Evolutionary conservation across 2,329 filamentous ascomycete species (phyloP), one percentile per base, ranked within the genome.

Genomic region (Exophiala spinifera): DNA sequence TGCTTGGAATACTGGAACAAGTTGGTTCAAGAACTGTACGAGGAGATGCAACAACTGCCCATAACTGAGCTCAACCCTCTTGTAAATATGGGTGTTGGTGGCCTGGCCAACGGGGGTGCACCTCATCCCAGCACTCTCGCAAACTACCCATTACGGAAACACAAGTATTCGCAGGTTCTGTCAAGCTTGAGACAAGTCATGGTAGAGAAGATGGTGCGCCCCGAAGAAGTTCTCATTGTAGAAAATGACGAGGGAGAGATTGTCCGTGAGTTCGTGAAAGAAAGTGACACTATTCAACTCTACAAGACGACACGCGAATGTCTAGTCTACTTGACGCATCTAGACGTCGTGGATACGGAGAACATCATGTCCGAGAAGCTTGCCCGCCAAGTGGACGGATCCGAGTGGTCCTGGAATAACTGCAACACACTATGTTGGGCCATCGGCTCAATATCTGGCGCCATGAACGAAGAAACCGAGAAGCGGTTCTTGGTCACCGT

Each of bases 381-480:
- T 49, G 86, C 91, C 28, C 87, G 91, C 63, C 94, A 99, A 73
- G 94, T 99, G 11, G 94, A 99, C 69, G 91, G 91, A 19, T 81
- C 83, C 1, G 95, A 99, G 73, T 99, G 94, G 94, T 99, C 95
- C 5, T 99, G 94, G 94, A 89, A 91, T 61, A 99, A 99, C 76
- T 99, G 94, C 84, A 99, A 99, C 75, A 96, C 95, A 4, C 84
- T 99, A 46, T 99, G 94, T 79, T 99, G 94, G 94, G 94, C 94
- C 25, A 99, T 99, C 65, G 94, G 94, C 37, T 99, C 94, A 10
- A 99, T 99, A 64, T 99, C 95, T 1, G 84, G 96, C 53, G 94
- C 94, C 49, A 99, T 99, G 94, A 99, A 96, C 68, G 94, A 99
- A 69, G 94, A 99, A 72, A 99, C 94, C 0, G 94, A 99, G 74